Conservation (phyloP, 495 filamentous ascomycete species). For the Penicillium crystallinum region DNA sequence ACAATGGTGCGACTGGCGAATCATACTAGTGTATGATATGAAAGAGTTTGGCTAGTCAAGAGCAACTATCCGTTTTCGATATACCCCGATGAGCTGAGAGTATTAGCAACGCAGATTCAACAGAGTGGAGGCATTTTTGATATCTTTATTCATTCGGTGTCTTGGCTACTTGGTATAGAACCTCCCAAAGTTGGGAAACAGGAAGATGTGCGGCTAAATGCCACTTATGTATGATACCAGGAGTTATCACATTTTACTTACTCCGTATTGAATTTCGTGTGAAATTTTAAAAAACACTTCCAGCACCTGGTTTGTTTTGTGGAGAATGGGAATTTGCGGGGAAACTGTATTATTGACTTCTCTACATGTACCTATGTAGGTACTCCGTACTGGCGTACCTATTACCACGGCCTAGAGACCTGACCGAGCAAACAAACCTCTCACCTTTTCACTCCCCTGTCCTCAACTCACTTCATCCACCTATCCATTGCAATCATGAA, state of each 20-base stretch:
- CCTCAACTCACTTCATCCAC: background rate
- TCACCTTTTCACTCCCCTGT: background rate
- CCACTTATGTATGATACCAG: background rate
- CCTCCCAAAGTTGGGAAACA: background rate
- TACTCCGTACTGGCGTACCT: background rate
- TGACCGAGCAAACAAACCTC: background rate
- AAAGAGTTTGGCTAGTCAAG: background rate
- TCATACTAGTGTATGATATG: slow-evolving; percentile 32
- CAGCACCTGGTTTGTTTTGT: background rate
- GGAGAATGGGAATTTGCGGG: background rate
- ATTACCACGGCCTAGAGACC: background rate
- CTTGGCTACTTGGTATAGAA: background rate
- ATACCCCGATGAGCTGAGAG: background rate
- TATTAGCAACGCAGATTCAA: background rate
- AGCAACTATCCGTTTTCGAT: background rate
- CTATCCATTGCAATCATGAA: slow-evolving; percentile 31
- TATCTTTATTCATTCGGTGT: slow-evolving; percentile 6
- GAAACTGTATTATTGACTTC: background rate
- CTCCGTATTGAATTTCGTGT: background rate
- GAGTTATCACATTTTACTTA: background rate
- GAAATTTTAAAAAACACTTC: background rate
- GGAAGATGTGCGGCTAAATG: background rate
- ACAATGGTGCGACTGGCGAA: slow-evolving; percentile 63
- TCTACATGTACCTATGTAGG: background rate
- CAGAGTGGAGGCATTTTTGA: slow-evolving; percentile 15